These are phyloP conservation scores for Pyricularia sp. DNA, from an alignment of 2,329 filamentous ascomycete genomes.

Conservation along the genomic window DNA sequence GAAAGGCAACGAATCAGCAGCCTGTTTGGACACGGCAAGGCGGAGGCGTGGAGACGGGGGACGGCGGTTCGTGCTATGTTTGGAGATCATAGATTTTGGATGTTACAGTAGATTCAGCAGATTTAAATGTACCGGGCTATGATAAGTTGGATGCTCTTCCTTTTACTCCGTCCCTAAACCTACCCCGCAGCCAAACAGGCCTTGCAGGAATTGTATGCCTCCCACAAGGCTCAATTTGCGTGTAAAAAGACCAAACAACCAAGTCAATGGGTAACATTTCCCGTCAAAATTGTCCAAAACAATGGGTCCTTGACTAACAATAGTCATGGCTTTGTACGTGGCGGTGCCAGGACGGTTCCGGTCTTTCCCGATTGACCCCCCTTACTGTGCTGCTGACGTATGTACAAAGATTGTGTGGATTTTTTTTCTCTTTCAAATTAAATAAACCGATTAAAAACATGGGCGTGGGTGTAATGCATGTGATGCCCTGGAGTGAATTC, in stretches of 20 bases:
- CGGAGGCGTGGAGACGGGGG: neutral
- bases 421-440: neutral
- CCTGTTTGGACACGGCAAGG: neutral
- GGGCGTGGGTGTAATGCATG: neutral
- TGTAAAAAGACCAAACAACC: neutral
- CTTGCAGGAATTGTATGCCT: too few relatives aligned
- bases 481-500: neutral
- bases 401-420: neutral
- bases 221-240: neutral
- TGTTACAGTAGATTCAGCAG: neutral
- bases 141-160: neutral
- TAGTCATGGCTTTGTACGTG: neutral
- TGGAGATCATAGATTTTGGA: neutral
- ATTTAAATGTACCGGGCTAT: neutral
- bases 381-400: neutral
- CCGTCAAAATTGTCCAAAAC: neutral
- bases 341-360: neutral
- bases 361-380: neutral
- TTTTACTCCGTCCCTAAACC: neutral
- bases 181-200: neutral
- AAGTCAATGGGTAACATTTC: too few relatives aligned
- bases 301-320: neutral
- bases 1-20: neutral
- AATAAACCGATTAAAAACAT: neutral
- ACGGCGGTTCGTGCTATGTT: neutral